These are phyloP conservation scores for Globisporangium apiculatum DNA, from an alignment of 352 stramenopile genomes.

Conservation along the genomic window DNA sequence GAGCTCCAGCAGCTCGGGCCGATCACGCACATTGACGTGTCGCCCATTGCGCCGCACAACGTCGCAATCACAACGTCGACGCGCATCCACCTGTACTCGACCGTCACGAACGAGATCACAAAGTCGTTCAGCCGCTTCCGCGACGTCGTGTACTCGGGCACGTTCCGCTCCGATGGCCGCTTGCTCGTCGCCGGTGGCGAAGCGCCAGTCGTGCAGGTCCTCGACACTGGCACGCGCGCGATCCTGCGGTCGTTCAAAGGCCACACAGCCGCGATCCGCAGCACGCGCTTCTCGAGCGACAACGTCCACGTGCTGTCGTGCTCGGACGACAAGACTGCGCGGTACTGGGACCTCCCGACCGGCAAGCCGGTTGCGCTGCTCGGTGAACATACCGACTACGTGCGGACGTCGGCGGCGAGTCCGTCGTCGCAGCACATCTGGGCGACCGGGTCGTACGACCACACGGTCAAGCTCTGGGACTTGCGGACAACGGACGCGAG, in stretches of 20 bases:
- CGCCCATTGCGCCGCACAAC: conserved; percentile 64
- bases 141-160: conserved; percentile 81
- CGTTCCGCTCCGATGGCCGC: conserved; percentile 84
- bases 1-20: conserved; percentile 81
- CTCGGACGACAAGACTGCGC: conserved; percentile 87
- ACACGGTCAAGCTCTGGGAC: conserved; percentile 92
- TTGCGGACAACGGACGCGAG: conserved; percentile 67
- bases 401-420: conserved; percentile 66
- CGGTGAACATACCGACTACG: conserved; percentile 86
- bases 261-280: conserved; percentile 72
- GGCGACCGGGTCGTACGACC: conserved; percentile 88
- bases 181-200: conserved; percentile 81
- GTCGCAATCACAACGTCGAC: conserved; percentile 85
- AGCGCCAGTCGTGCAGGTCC: conserved; percentile 69
- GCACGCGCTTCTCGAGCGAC: conserved; percentile 72
- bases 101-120: conserved; percentile 70
- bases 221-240: conserved; percentile 77
- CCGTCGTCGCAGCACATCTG: conserved; percentile 76
- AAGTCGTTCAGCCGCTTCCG: conserved; percentile 88
- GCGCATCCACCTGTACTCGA: conserved; percentile 84
- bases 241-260: conserved; percentile 86
- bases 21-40: conserved; percentile 84
- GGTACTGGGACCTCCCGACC: conserved; percentile 85
- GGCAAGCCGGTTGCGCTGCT: conserved; percentile 69
- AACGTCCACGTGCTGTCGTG: conserved; percentile 86